Conservation (phyloP, 208 protist species). For the Trypanosoma lewisi region DNA sequence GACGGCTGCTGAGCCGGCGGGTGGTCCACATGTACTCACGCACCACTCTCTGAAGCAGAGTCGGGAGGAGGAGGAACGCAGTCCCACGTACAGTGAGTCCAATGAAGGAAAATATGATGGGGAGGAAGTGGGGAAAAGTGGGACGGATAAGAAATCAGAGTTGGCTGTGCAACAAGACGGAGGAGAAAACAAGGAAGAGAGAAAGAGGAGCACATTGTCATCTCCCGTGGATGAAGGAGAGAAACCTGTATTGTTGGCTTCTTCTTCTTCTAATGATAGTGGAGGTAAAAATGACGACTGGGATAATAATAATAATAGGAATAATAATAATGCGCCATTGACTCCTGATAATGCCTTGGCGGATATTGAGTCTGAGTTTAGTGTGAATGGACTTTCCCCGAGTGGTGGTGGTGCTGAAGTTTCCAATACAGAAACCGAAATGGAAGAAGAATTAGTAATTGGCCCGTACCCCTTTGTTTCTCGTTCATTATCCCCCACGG, state of each 20-base stretch:
- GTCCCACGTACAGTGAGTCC: no score
- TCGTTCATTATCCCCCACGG: constrained; percentile 18
- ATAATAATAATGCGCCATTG: background rate
- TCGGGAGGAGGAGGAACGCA: no score
- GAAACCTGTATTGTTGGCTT: background rate
- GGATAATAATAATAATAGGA: background rate
- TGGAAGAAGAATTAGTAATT: background rate
- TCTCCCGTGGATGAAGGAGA: background rate
- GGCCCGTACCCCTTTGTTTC: background rate
- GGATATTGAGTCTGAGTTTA: background rate
- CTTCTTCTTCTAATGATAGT: background rate
- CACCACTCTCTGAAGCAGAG: no score
- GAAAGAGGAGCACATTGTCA: background rate
- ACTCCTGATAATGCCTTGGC: background rate
- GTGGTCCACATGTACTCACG: no score
- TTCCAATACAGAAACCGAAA: background rate
- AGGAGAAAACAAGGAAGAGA: no score
- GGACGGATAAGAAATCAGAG: background rate
- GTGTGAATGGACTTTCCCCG: background rate
- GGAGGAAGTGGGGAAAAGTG: background rate
- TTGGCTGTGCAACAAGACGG: background rate
- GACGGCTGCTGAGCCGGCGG: no score
- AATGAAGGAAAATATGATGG: background rate
- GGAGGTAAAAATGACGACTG: background rate
- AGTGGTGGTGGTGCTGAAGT: no score